phyloP scores from a whole-genome alignment of 805 yeast species.

The Ogataea henricii region DNA sequence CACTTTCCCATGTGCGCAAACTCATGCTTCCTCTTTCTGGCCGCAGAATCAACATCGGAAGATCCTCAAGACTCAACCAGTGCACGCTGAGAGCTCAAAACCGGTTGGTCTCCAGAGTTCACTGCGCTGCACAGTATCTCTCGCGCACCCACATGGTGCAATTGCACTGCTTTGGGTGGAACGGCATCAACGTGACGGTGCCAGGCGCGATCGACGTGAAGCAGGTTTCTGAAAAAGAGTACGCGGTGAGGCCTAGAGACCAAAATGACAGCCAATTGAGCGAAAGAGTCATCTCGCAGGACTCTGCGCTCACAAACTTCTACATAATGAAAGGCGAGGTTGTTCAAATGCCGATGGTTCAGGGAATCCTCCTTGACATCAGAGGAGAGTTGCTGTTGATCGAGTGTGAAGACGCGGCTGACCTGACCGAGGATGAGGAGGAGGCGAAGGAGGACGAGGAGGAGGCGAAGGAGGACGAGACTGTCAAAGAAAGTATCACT shows the following conservation, averaged over 20 bases:
- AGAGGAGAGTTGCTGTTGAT: conserved; percentile 54
- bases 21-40: conserved; percentile 45
- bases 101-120: conserved; percentile 68
- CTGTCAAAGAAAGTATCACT: too few species aligned
- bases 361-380: conserved; percentile 66
- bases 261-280: conserved; percentile 12
- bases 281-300: conserved; percentile 42
- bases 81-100: conserved; percentile 48
- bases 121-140: conserved; percentile 53
- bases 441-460: conserved; percentile 13
- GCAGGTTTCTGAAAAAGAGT: conserved; percentile 20
- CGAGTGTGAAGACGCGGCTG: conserved; percentile 18
- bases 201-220: conserved; percentile 47
- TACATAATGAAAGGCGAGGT: conserved; percentile 63
- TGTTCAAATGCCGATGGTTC: conserved; percentile 61
- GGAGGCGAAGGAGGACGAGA: neutral
- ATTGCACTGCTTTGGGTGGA: conserved; percentile 76
- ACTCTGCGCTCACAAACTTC: conserved; percentile 50
- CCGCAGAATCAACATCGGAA: conserved; percentile 52
- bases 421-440: conserved; percentile 15
- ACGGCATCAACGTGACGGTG: conserved; percentile 71
- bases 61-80: conserved; percentile 65
- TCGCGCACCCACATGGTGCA: conserved; percentile 43
- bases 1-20: conserved; percentile 38
- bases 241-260: conserved; percentile 18